Base-by-base conservation (phyloP, 305 asterid species). In the Coffea humblotiana region DNA sequence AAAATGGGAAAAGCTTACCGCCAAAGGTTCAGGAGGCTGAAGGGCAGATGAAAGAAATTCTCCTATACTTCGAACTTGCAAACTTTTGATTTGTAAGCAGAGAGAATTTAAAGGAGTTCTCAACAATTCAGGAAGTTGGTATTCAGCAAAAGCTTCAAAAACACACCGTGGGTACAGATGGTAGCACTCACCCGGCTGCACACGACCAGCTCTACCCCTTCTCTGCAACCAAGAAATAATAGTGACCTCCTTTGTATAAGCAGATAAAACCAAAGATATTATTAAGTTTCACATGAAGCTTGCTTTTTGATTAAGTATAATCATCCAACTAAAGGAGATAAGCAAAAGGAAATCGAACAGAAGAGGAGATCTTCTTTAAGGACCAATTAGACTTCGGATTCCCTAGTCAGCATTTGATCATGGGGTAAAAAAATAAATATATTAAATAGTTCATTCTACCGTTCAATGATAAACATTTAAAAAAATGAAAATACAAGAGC, bases 131-230 rank as follows among this genome's bases (percentile, higher is more conserved):
- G 99, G 99, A 79, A 96, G 97, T 85, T 96, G 99, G 85, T 94
- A 96, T 84, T 91, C 97, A 56, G 98, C 86, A 88, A 96, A 96
- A 87, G 99, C 98, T 82, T 94, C 97, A 84, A 90, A 94, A 51
- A 96, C 98, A 78, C 99, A 92, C 87, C 80, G 89, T 54, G 99
- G 99, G 78, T 96, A 96, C 74, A 96, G 83, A 85, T 96, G 98
- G 93, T 92, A 96, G 90, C 99, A 94, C 87, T 90, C 99, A 21
- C 98, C 99, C 64, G 99, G 93, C 85, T 91, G 97, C 87, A 96
- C 99, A 71, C 99, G 97, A 32, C 99, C 99, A 78, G 99, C 97
- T 85, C 99, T 90, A 71, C 99, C 99, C 88, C 93, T 89, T 88
- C 99, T 92, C 99, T 96, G 97, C 84, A 88, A 80, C 66, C 78